Conservation (phyloP, 257 asterid species). For the Solanum rostratum region DNA sequence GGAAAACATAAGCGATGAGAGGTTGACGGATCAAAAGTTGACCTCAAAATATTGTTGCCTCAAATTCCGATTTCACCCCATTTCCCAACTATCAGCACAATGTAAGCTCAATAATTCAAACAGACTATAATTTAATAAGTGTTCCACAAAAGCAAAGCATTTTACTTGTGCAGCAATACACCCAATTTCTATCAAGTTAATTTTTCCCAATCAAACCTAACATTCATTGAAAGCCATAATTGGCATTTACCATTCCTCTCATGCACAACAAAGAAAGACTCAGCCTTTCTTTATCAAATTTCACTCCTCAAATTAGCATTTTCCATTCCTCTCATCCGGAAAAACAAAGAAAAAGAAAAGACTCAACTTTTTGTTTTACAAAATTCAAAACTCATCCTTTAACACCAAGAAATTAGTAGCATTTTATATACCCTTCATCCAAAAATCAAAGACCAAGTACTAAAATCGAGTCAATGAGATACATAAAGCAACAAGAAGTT, state of each 20-base stretch:
- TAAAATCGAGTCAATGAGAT: not conserved
- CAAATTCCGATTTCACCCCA: not conserved
- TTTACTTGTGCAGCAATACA: not conserved
- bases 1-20: not conserved
- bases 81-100: not conserved
- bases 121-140: not conserved
- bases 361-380: not conserved
- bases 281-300: not conserved
- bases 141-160: not conserved
- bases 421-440: not conserved
- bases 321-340: not conserved
- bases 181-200: not conserved
- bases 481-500: not conserved
- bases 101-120: not conserved
- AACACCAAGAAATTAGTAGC: not conserved
- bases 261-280: not conserved
- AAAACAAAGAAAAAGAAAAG: not conserved
- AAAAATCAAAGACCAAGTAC: not conserved
- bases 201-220: not conserved
- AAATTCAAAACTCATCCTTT: not conserved
- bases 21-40: not conserved
- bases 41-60: not conserved
- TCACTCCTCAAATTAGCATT: not conserved
- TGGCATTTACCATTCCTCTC: not conserved
- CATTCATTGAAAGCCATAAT: not conserved